Evolutionary conservation across 2,329 filamentous ascomycete genomes (phyloP), one percentile per base, ranked within the genome.

Genomic region (Colletotrichum navitas): DNA sequence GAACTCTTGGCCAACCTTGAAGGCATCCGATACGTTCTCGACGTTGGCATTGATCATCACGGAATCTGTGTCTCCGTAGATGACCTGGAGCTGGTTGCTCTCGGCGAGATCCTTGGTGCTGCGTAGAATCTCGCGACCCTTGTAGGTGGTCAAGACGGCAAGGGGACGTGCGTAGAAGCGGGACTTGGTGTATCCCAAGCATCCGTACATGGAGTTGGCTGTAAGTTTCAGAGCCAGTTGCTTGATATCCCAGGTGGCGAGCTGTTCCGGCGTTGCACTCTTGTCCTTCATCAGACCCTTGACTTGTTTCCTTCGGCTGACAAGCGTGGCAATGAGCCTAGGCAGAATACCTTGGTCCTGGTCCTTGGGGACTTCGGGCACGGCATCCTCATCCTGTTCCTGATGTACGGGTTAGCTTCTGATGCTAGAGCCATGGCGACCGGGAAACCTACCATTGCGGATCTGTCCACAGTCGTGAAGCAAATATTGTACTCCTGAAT

Each of bases 1-100:
- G 87, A 99, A 98, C 74, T 98, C 94, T 55, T 94, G 91, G 68
- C 96, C 97, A 63, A 99, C 93, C 79, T 93, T 95, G 76, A 98
- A 85, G 1, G 96, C 96, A 77, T 97, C 94, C 41, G 93, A 90
- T 39, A 98, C 93, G 75, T 93, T 97, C 82, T 98, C 94, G 66
- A 96, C 94, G 78, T 98, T 98, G 74, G 96, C 97, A 79, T 99
- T 99, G 85, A 99, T 98, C 96, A 99, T 99, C 83, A 99, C 96
- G 11, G 96, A 99, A 82, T 99, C 96, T 16, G 96, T 99, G 83
- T 99, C 96, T 84, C 96, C 96, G 77, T 99, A 99, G 74, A 99
- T 98, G 80, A 99, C 96, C 78, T 96, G 93, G 39, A 99, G 88
- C 71, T 94, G 92, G 76, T 93, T 95, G 77, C 90, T 93, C 82